These are phyloP conservation scores for Chytriomyces sp. DNA, from an alignment of 192 early-diverging fungal genomes.

Conservation along the genomic window DNA sequence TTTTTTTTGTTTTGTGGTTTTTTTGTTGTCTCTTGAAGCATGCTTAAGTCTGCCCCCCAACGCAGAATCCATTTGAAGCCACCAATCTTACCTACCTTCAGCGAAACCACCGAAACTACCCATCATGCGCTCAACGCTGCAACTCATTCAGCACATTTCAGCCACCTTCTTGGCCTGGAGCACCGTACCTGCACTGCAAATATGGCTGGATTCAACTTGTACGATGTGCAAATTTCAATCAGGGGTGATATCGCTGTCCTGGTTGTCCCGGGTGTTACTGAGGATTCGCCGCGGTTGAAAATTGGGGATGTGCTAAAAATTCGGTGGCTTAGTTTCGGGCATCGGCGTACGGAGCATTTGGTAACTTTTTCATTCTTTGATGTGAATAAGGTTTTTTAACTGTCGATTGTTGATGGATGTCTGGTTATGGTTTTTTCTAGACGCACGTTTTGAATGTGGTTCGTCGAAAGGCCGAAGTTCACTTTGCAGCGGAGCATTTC, in stretches of 20 bases:
- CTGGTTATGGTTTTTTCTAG: neutral
- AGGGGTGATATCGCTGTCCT: neutral
- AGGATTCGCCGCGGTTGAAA: conserved; percentile 20
- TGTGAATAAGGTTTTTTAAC: no score
- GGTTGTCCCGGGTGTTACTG: conserved; percentile 23
- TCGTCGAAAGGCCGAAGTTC: conserved; percentile 6
- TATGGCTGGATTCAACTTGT: conserved; percentile 13
- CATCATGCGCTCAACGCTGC: neutral
- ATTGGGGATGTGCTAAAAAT: conserved; percentile 27
- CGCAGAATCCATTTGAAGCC: neutral
- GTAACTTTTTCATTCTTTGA: no score
- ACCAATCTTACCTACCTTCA: neutral
- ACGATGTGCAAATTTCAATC: neutral
- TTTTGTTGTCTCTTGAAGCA: neutral
- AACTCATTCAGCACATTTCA: conserved; percentile 1
- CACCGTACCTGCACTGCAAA: neutral
- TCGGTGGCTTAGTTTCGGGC: neutral
- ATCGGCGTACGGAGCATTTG: no score
- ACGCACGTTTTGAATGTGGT: neutral
- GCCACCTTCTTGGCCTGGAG: neutral
- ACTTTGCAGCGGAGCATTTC: neutral
- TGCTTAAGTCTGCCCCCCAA: neutral
- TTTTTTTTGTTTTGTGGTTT: neutral
- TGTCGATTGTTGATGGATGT: neutral
- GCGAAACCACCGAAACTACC: no score